A percentile compares a stretch with the other conserved stretches of the same genome.
These are phyloP conservation scores for Wickerhamiella sergipiensis DNA, from an alignment of 805 yeast genomes.

Conservation along the genomic window DNA sequence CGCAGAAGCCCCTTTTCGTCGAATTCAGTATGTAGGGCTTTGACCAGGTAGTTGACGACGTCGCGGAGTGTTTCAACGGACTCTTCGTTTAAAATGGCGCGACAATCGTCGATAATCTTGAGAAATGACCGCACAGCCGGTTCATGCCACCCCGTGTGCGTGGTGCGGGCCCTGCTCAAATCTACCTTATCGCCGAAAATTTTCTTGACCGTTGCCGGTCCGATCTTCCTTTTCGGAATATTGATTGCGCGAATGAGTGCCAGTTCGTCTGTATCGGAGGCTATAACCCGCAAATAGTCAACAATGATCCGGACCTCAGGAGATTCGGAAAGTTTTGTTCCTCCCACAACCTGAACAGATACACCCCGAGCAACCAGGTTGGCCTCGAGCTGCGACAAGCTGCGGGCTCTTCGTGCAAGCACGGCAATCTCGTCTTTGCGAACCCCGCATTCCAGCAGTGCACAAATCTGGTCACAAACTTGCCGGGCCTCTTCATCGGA, in stretches of 20 bases:
- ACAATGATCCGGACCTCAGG: constrained; percentile 51
- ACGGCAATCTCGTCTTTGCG: constrained; percentile 54
- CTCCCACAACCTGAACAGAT: constrained; percentile 58
- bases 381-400: constrained; percentile 50
- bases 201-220: constrained; percentile 35
- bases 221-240: constrained; percentile 55
- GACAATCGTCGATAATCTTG: background rate
- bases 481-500: constrained; percentile 36
- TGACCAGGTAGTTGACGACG: background rate
- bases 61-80: background rate
- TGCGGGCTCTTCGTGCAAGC: constrained; percentile 50
- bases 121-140: background rate
- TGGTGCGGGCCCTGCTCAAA: background rate
- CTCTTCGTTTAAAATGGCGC: background rate
- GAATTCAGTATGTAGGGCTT: background rate
- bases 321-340: constrained; percentile 68
- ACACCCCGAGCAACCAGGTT: constrained; percentile 41
- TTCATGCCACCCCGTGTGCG: background rate
- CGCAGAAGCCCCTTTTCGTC: background rate
- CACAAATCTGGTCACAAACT: constrained; percentile 33
- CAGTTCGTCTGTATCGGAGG: constrained; percentile 42
- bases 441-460: constrained; percentile 32
- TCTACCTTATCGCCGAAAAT: constrained; percentile 12
- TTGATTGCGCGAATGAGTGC: constrained; percentile 47
- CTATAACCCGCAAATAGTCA: constrained; percentile 50